These are phyloP conservation scores for Shiraia bambusicola DNA, from an alignment of 2,329 filamentous ascomycete species.

Conservation along the genomic window DNA sequence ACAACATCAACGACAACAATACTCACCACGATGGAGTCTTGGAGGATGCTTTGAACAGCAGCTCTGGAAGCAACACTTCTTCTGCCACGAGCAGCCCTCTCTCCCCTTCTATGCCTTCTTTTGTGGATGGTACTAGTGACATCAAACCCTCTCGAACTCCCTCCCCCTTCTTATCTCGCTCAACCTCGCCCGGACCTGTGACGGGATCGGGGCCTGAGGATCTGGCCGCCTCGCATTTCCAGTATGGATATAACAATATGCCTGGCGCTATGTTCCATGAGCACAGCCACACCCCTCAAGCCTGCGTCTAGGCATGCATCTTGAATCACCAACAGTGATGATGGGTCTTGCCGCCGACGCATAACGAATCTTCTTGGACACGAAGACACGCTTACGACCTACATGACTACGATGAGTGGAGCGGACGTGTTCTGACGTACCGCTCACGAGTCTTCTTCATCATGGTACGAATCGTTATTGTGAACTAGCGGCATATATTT, in stretches of 20 bases:
- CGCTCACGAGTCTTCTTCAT: slow-evolving; percentile 40
- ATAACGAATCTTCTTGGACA: slow-evolving; percentile 42
- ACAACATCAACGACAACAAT: slow-evolving; percentile 14
- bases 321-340: no score
- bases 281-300: slow-evolving; percentile 48
- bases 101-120: slow-evolving; percentile 34
- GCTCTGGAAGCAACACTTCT: slow-evolving; percentile 34
- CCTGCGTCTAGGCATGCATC: slow-evolving; percentile 27
- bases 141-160: slow-evolving; percentile 25
- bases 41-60: slow-evolving; percentile 32
- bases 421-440: slow-evolving; percentile 35
- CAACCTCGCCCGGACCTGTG: slow-evolving; percentile 47
- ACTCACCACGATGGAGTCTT: slow-evolving; percentile 31
- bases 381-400: slow-evolving; percentile 39
- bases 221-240: slow-evolving; percentile 45
- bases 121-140: slow-evolving; percentile 47
- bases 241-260: slow-evolving; percentile 44
- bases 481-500: slow-evolving; percentile 25
- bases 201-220: slow-evolving; percentile 45
- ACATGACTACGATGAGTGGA: slow-evolving; percentile 37
- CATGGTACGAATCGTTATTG: slow-evolving; percentile 32
- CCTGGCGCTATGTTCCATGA: slow-evolving; percentile 50
- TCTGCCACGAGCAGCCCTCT: slow-evolving; percentile 43
- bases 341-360: slow-evolving; percentile 10
- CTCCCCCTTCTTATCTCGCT: slow-evolving; percentile 43